These are phyloP conservation scores for Diplodia mutila DNA, from an alignment of 2,329 filamentous ascomycete species.

Conservation along the genomic window DNA sequence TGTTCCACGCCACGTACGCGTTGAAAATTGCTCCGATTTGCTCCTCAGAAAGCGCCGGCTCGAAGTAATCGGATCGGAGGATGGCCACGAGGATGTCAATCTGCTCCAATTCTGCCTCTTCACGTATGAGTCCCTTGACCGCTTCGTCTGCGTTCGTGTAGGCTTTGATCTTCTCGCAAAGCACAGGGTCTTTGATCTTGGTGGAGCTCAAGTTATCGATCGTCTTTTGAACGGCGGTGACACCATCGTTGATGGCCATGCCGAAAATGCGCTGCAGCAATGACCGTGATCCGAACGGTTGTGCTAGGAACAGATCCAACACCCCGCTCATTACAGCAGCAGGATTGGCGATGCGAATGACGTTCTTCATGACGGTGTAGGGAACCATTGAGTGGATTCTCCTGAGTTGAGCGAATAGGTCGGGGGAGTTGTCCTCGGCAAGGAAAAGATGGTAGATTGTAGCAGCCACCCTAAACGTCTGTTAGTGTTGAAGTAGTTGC, in stretches of 20 bases:
- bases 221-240: constrained; percentile 80
- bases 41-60: constrained; percentile 69
- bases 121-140: constrained; percentile 72
- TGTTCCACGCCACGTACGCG: constrained; percentile 94
- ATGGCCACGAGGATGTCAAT: constrained; percentile 87
- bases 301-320: constrained; percentile 91
- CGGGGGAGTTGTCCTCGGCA: constrained; percentile 96
- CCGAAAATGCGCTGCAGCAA: constrained; percentile 94
- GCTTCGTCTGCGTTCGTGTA: constrained; percentile 78
- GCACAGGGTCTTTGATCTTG: constrained; percentile 80
- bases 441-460: constrained; percentile 97
- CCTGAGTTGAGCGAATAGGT: constrained; percentile 91
- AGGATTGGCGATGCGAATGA: constrained; percentile 94
- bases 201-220: constrained; percentile 72
- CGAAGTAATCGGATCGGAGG: constrained; percentile 75
- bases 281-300: constrained; percentile 88
- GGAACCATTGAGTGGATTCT: constrained; percentile 93
- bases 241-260: constrained; percentile 87
- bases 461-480: constrained; percentile 68
- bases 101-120: constrained; percentile 72
- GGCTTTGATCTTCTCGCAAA: constrained; percentile 78
- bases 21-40: constrained; percentile 89
- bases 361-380: constrained; percentile 92
- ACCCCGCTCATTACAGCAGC: constrained; percentile 96
- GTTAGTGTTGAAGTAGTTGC: not conserved